These are phyloP conservation scores for Cladobotryum protrusum DNA, from an alignment of 2,329 filamentous ascomycete species.

Conservation along the genomic window DNA sequence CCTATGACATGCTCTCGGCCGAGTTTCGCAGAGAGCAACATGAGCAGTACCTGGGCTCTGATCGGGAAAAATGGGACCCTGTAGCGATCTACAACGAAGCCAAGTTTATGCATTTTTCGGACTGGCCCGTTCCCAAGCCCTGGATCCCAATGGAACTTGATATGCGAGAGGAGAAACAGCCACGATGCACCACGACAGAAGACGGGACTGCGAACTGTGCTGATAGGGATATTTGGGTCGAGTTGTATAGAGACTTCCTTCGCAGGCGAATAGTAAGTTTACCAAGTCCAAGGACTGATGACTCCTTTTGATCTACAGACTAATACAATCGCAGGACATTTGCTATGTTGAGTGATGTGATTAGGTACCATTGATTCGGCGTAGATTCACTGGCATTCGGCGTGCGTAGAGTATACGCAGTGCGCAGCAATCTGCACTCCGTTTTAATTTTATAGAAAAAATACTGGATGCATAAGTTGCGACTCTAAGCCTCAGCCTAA, in stretches of 20 bases:
- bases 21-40: slow-evolving; percentile 51
- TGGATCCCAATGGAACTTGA: slow-evolving; percentile 28
- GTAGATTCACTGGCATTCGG: no score
- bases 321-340: no score
- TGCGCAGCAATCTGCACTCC: no score
- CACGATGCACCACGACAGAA: slow-evolving; percentile 11
- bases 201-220: slow-evolving; percentile 43
- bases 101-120: slow-evolving; percentile 64
- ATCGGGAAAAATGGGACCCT: slow-evolving; percentile 52
- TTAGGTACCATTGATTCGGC: no score
- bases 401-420: no score
- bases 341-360: no score
- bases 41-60: slow-evolving; percentile 31
- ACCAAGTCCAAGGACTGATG: no score
- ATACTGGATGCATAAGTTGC: no score
- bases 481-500: no score
- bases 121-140: slow-evolving; percentile 63
- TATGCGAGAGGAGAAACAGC: slow-evolving; percentile 14
- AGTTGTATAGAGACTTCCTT: slow-evolving; percentile 44
- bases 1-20: slow-evolving; percentile 53
- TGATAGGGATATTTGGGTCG: slow-evolving; percentile 15
- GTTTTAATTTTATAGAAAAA: no score
- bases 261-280: no score
- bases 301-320: no score
- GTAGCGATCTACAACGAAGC: slow-evolving; percentile 30